A percentile compares a stretch with the other conserved stretches of the same genome.
phyloP scores from a whole-genome alignment of 2,329 filamentous ascomycete species.

The Colletotrichum australisinense region DNA sequence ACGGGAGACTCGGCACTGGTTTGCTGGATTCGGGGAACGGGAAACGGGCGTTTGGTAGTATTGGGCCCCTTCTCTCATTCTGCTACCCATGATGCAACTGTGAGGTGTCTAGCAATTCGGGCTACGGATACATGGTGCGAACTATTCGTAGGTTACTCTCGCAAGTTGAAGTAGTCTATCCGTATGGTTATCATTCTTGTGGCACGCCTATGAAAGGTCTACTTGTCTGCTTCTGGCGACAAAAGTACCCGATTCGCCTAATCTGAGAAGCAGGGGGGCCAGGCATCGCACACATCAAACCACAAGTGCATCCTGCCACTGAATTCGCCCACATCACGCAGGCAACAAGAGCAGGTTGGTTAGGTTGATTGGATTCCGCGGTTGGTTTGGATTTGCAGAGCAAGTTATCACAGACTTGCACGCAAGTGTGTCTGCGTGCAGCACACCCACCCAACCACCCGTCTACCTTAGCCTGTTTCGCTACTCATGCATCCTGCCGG shows the following conservation, averaged over 20 bases:
- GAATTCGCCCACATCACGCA: background rate
- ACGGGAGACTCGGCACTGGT: background rate
- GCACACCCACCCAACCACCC: background rate
- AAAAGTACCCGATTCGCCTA: constrained; percentile 11
- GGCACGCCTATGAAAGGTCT: background rate
- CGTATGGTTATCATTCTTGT: background rate
- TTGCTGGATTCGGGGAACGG: background rate
- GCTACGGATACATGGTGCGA: too few species aligned
- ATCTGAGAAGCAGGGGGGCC: background rate
- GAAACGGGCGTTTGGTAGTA: background rate
- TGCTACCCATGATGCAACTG: too few species aligned
- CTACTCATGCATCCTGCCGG: background rate
- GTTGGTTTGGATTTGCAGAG: background rate
- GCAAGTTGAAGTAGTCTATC: background rate
- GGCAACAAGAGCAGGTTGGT: background rate
- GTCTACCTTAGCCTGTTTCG: background rate
- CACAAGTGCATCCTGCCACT: background rate
- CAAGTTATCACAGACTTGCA: background rate
- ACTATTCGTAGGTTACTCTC: background rate
- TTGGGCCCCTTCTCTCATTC: background rate
- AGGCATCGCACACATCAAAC: background rate
- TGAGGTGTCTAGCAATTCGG: too few species aligned
- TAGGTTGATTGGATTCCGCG: background rate
- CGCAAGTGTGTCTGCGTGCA: background rate
- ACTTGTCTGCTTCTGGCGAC: background rate